Base-by-base conservation (phyloP, 768 basidiomycete species). In the Boletus rufocinnamomeus region DNA sequence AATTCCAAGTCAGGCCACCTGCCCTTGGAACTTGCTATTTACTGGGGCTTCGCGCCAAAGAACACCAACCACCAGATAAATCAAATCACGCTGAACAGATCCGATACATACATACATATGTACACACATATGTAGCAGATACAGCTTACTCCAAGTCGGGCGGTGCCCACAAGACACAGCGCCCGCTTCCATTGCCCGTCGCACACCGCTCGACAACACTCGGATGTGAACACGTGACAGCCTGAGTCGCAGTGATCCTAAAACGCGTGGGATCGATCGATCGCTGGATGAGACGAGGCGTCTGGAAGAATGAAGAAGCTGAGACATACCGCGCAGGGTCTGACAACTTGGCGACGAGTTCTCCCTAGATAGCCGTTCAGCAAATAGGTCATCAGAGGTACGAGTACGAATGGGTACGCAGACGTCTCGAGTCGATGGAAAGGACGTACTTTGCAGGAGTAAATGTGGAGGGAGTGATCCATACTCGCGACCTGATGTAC, bases 191-290 rank as follows among this genome's bases (percentile, higher is more conserved):
- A 66, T 91, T 93, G 23, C 91, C 92, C 46, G 83, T 90, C 4
- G 81, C 91, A 25, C 80, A 87, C 28, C 92, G 82, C 65, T 89
- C 90, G 3, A 90, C 78, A 23, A 90, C 74, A 55, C 69, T 86
- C 0, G 92, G 91, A 69, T 93, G 92, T 16, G 89, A 91, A 64
- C 87, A 89, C 9, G 92, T 91, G n/a, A 93, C 92, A n/a, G 92
- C 91, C 72, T 93, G 92, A 5, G 88, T 87, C 1, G 92, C 91
- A 23, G 88, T 83, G 59, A 93, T 86, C 62, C 89, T 92, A 10
- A 4, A 60, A 13, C 13, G 2, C 11, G 14, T 4, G n/a, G n/a
- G n/a, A n/a, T 5, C 14, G 8, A 17, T 25, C 25, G 16, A 32
- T 32, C 37, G 10, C 21, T 27, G 17, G 35, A 54, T 55, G 30